Evolutionary conservation across 2,329 filamentous ascomycete species (phyloP).

Genomic region (Boeremia lycopersici): DNA sequence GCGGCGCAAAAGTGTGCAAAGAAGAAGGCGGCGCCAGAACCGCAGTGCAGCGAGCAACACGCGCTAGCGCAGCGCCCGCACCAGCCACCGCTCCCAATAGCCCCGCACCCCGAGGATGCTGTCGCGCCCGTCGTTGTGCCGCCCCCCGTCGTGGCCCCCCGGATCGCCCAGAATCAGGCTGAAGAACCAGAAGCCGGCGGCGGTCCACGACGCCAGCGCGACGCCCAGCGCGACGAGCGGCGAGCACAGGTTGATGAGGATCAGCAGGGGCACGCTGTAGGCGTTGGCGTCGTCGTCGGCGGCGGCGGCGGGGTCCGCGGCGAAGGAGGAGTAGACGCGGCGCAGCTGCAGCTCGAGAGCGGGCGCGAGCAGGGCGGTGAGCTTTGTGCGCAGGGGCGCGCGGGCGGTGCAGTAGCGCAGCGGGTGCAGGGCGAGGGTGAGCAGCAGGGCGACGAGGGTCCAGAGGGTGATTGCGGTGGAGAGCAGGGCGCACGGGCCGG

Average conservation of each 20-base stretch:
- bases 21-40: constrained; percentile 2
- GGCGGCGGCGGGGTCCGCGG: constrained; percentile 22
- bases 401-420: constrained; percentile 60
- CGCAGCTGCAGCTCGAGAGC: constrained; percentile 59
- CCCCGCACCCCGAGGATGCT: constrained; percentile 63
- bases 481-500: constrained; percentile 60
- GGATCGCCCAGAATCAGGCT: constrained; percentile 67
- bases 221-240: constrained; percentile 63
- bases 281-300: constrained; percentile 27
- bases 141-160: constrained; percentile 59
- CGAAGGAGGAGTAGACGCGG: constrained; percentile 53
- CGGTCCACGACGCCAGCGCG: constrained; percentile 63
- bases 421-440: constrained; percentile 57
- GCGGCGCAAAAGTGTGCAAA: constrained; percentile 11
- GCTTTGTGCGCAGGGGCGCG: constrained; percentile 55
- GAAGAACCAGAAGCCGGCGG: constrained; percentile 67
- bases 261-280: constrained; percentile 51
- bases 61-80: constrained; percentile 48
- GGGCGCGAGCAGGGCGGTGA: constrained; percentile 60
- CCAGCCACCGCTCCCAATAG: constrained; percentile 67
- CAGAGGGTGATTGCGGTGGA: constrained; percentile 61
- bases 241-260: constrained; percentile 61
- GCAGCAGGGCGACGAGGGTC: constrained; percentile 56
- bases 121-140: constrained; percentile 64
- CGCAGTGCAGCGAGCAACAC: no score